These are phyloP conservation scores for Oryza officinalis DNA, from an alignment of 176 grass and related monocot genomes.

Conservation along the genomic window DNA sequence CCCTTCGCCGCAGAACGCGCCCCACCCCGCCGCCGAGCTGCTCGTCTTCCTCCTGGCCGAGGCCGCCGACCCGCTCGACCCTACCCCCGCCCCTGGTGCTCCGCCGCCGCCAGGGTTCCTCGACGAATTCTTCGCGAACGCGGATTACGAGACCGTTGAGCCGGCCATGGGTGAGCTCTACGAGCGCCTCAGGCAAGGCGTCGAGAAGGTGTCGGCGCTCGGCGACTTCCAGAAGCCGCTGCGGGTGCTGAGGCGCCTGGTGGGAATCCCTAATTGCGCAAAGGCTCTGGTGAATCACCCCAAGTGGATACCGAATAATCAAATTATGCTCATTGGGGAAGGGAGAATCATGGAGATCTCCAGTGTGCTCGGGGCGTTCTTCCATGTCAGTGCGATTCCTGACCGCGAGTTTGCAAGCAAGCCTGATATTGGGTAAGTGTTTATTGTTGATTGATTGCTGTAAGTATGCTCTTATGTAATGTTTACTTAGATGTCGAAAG, in stretches of 20 bases:
- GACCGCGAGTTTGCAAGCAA: conserved; percentile 72
- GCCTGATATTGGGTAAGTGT: conserved; percentile 65
- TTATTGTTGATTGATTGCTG: neutral
- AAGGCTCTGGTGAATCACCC: conserved; percentile 87
- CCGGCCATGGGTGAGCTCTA: conserved; percentile 61
- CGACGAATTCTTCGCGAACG: conserved; percentile 69
- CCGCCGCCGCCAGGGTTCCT: conserved; percentile 65
- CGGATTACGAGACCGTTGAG: conserved; percentile 67
- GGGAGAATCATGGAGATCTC: conserved; percentile 82
- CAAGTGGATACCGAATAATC: conserved; percentile 76
- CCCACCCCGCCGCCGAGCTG: conserved; percentile 52
- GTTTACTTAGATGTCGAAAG: conserved; percentile 9
- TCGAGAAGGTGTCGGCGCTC: conserved; percentile 63
- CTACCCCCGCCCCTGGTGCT: conserved; percentile 45
- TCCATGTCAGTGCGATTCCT: conserved; percentile 81
- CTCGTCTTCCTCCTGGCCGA: conserved; percentile 75
- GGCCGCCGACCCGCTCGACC: conserved; percentile 58
- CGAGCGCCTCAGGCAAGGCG: conserved; percentile 65
- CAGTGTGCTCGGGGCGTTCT: conserved; percentile 81
- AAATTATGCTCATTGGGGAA: conserved; percentile 69
- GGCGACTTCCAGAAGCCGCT: conserved; percentile 90
- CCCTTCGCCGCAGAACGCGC: conserved; percentile 37
- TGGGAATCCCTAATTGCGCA: conserved; percentile 66
- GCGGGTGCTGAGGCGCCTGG: conserved; percentile 62
- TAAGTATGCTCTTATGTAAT: neutral